Base-by-base conservation (phyloP, 176 grass and related monocot species). In the Avena atlantica region DNA sequence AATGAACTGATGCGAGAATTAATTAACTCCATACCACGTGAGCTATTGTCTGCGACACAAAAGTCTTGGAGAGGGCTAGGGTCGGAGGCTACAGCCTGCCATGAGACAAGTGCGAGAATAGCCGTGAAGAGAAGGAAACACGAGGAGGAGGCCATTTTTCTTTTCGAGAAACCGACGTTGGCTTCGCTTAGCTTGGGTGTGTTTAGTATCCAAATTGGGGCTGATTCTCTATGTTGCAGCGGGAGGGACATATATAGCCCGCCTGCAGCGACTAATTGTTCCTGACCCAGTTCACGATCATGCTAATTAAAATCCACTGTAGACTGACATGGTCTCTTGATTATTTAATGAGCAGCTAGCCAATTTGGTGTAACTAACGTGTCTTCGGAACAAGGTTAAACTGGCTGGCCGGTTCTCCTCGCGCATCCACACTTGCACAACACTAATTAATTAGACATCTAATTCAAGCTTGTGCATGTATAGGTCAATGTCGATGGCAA, bases 41-140 rank as follows among this genome's bases (percentile, higher is more conserved):
- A 86, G 16, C 78, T 48, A 34, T 78, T 78, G 29, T 78, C 84
- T 2, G 25, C 49, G 9, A 86, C 84, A 0, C 74, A 86, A 13
- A 86, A 86, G 37, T 86, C 84, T 6, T 86, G 74, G 13, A 86
- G 84, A 19, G 74, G 74, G 61, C 72, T 77, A 3, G 83, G 73
- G 34, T 85, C 60, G 2, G 59, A 85, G 23, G 83, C 73, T 0
- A 78, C 51, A 2, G 3, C 83, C 20, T 52, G 44, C 23, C 58
- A 42, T 8, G 83, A 66, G 72, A 78, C 10, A 60, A 85, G 1
- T 55, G 59, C 60, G 12, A 85, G 13, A 67, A 67, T 31, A 67
- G 27, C 27, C 29, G 25, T 15, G 6, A 3, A 67, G 27, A 67
- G 64, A 67, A 36, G 27, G 64, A 67, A 34, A 6, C 64, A 34